Evolutionary conservation across 345 rosid genomes (phyloP).

Genomic region (Conringia planisiliqua): DNA sequence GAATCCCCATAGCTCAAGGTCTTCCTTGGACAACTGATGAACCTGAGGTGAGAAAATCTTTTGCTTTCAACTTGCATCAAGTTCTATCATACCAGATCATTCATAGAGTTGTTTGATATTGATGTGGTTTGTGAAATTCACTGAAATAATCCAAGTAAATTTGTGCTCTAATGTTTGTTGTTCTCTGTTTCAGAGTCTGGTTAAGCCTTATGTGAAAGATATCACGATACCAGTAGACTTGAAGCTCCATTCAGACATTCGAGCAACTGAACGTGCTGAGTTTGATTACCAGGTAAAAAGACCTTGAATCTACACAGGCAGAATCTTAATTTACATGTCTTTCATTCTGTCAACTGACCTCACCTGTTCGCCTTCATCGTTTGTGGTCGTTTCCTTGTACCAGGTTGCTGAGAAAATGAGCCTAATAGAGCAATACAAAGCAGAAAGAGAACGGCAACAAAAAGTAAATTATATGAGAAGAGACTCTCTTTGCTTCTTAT

Average conservation of each 20-base stretch:
- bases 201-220: constrained; percentile 76
- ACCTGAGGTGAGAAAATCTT: constrained; percentile 60
- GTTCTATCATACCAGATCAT: neutral
- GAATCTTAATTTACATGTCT: neutral
- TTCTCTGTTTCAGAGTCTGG: constrained; percentile 46
- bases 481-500: neutral
- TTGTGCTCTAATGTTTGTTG: neutral
- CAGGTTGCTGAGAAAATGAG: constrained; percentile 81
- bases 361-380: neutral
- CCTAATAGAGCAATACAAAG: constrained; percentile 69
- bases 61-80: neutral
- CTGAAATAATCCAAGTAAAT: neutral
- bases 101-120: neutral
- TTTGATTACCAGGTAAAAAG: constrained; percentile 82
- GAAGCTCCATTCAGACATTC: constrained; percentile 67
- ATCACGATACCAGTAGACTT: constrained; percentile 64
- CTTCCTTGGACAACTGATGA: constrained; percentile 97
- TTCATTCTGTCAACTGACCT: neutral
- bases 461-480: constrained; percentile 47
- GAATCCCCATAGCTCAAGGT: constrained; percentile 88
- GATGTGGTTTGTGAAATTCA: neutral
- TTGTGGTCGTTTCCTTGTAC: neutral
- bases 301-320: neutral
- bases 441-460: constrained; percentile 71
- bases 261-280: constrained; percentile 85